Evolutionary conservation across 2,329 filamentous ascomycete genomes (phyloP).

Genomic region (Hypoxylon sp.): DNA sequence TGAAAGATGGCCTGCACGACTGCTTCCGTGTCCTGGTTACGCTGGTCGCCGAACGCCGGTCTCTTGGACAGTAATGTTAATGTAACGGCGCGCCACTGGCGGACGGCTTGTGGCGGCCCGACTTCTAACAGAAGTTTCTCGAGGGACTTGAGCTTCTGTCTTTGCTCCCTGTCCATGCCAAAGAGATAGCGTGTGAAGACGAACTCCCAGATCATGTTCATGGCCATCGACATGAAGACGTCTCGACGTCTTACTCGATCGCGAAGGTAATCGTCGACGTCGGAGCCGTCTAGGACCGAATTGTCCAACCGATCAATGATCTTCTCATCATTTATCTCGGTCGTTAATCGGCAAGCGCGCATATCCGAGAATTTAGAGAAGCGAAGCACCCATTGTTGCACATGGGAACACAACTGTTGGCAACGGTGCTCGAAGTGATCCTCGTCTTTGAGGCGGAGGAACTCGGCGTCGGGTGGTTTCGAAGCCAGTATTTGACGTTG

Average conservation of each 20-base stretch:
- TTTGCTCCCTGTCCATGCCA: conserved; percentile 97
- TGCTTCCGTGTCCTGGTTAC: conserved; percentile 90
- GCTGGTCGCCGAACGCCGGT: conserved; percentile 82
- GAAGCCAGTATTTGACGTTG: conserved; percentile 69
- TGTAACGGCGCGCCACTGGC: conserved; percentile 96
- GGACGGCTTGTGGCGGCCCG: conserved; percentile 87
- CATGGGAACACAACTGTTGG: conserved; percentile 93
- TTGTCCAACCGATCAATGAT: conserved; percentile 95
- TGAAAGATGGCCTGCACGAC: conserved; percentile 93
- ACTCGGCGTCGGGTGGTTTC: conserved; percentile 74
- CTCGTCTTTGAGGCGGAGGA: conserved; percentile 85
- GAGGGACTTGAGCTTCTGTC: conserved; percentile 95
- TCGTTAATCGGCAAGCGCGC: conserved; percentile 84
- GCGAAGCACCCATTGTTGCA: conserved; percentile 96
- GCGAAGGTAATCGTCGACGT: conserved; percentile 87
- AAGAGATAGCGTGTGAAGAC: conserved; percentile 98
- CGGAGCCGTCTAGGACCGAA: conserved; percentile 90
- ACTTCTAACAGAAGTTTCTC: conserved; percentile 93
- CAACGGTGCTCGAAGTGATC: conserved; percentile 96
- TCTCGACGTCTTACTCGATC: conserved; percentile 91
- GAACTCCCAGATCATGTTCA: conserved; percentile 99
- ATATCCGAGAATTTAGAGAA: conserved; percentile 99
- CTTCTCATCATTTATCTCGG: conserved; percentile 90
- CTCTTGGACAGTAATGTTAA: conserved; percentile 88
- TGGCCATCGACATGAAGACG: conserved; percentile 98